Conservation (phyloP, 306 rosid species). For the Medicago arabica region DNA sequence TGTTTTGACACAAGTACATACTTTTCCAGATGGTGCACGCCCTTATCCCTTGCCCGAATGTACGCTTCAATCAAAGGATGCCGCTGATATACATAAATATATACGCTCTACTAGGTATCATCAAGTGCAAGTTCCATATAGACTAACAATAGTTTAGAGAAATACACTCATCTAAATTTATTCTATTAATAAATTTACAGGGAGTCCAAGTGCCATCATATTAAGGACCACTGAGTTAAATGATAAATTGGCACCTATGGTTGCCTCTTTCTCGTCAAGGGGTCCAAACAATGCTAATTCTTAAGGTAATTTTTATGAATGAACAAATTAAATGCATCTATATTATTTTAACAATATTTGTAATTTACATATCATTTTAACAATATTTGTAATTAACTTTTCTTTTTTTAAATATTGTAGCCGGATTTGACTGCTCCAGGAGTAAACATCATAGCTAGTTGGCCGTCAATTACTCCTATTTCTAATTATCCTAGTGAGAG, state of each 20-base stretch:
- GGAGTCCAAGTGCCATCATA: constrained; percentile 42
- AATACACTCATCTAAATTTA: neutral
- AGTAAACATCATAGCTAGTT: constrained; percentile 48
- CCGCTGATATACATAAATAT: neutral
- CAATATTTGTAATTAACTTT: neutral
- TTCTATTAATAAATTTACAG: constrained; percentile 14
- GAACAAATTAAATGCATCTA: neutral
- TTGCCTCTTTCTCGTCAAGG: neutral
- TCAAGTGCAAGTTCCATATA: neutral
- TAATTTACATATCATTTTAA: neutral
- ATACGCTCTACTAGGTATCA: constrained; percentile 38
- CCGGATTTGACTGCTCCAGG: constrained; percentile 52
- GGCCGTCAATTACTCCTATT: constrained; percentile 34
- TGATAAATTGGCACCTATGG: constrained; percentile 37
- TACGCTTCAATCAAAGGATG: constrained; percentile 2
- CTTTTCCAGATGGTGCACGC: too few relatives aligned
- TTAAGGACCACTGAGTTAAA: constrained; percentile 17
- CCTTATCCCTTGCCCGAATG: constrained; percentile 43
- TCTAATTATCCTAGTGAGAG: too few relatives aligned
- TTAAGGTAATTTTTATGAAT: neutral
- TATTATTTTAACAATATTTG: neutral
- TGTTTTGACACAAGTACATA: neutral
- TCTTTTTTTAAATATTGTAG: constrained; percentile 16
- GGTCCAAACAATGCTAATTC: neutral
- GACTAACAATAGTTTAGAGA: neutral